phyloP scores from a whole-genome alignment of 164 flowering plant species.

The Piper betle region DNA sequence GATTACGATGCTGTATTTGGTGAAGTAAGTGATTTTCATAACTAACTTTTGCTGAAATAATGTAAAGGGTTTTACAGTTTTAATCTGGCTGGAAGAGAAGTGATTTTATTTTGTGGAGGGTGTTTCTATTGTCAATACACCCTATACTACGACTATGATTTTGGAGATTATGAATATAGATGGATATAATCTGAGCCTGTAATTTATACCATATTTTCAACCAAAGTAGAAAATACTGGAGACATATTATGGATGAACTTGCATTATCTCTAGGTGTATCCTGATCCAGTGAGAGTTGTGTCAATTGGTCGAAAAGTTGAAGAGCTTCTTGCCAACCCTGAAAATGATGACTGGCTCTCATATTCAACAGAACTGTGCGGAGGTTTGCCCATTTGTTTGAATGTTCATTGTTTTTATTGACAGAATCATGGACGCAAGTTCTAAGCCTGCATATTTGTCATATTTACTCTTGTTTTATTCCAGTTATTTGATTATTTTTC shows the following conservation, averaged over 20 bases:
- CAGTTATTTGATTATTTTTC: constrained; percentile 5
- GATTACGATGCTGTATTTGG: constrained; percentile 98
- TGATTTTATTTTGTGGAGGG: no score
- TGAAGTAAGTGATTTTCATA: constrained; percentile 46
- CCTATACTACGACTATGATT: no score
- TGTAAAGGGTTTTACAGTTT: neutral
- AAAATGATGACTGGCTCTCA: constrained; percentile 60
- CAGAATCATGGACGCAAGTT: no score
- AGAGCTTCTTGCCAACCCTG: constrained; percentile 75
- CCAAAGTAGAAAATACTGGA: no score
- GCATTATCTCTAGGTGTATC: constrained; percentile 57
- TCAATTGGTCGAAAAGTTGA: constrained; percentile 79
- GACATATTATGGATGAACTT: neutral
- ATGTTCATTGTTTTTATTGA: no score
- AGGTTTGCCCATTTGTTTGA: constrained; percentile 24
- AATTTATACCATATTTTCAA: no score
- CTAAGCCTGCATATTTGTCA: no score
- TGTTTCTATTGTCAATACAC: no score
- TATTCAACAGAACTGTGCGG: constrained; percentile 93
- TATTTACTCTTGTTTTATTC: neutral
- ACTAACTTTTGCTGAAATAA: neutral
- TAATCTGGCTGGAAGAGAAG: neutral
- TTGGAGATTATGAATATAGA: no score
- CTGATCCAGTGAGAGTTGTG: constrained; percentile 98
- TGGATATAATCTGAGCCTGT: no score